A percentile compares a stretch with the other conserved stretches of the same genome.
These are phyloP conservation scores for Pythium sp. DNA, from an alignment of 352 stramenopile genomes.

Conservation along the genomic window DNA sequence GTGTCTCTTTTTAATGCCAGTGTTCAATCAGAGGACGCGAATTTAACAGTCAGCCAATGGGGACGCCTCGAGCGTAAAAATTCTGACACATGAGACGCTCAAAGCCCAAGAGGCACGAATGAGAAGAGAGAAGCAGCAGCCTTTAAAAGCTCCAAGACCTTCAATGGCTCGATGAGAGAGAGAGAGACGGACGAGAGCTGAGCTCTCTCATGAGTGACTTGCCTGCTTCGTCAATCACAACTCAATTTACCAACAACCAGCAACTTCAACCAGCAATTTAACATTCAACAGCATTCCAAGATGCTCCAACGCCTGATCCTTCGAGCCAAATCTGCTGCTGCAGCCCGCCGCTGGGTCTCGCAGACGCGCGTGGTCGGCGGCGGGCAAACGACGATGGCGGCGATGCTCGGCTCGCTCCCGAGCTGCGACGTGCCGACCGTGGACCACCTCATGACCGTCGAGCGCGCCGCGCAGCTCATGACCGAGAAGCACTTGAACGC, in stretches of 20 bases:
- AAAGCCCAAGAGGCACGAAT: not conserved
- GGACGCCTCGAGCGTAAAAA: constrained; percentile 1
- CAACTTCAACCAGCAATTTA: constrained; percentile 1
- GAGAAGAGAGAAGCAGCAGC: not conserved
- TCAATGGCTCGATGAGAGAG: not conserved
- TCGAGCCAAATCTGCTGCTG: not conserved
- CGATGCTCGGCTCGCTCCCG: not conserved
- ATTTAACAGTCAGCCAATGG: constrained; percentile 1
- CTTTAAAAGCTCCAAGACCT: not conserved
- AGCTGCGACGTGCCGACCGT: constrained; percentile 20
- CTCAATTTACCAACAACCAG: constrained; percentile 4
- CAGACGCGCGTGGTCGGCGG: constrained; percentile 3
- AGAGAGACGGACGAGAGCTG: not conserved
- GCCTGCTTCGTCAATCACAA: constrained; percentile 7
- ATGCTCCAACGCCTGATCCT: constrained; percentile 12
- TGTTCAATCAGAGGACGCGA: not conserved
- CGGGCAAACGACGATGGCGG: constrained; percentile 17
- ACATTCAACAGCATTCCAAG: not conserved
- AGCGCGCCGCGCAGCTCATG: constrained; percentile 37
- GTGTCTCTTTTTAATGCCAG: not conserved
- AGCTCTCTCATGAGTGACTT: not conserved
- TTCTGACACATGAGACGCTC: not conserved
- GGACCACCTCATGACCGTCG: constrained; percentile 33
- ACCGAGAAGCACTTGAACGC: constrained; percentile 32
- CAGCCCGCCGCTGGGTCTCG: constrained; percentile 13